phyloP scores from a whole-genome alignment of 2,329 filamentous ascomycete species.

The Claviceps sp. region DNA sequence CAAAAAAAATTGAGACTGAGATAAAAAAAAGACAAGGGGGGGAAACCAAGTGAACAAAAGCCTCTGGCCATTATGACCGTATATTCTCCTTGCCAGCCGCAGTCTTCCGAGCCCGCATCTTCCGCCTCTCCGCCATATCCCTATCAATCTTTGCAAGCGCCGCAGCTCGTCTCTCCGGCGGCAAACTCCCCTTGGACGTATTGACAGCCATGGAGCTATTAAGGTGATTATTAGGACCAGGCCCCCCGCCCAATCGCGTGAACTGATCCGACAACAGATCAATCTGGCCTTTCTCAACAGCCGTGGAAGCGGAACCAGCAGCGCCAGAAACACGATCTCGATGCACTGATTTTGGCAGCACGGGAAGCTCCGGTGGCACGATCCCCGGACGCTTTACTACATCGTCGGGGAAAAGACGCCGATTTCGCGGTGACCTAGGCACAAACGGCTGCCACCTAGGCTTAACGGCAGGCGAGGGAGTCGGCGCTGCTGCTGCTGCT shows the following conservation, averaged over 20 bases:
- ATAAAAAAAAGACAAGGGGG: neutral
- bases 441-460: slow-evolving; percentile 29
- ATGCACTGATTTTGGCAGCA: slow-evolving; percentile 13
- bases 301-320: slow-evolving; percentile 3
- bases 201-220: slow-evolving; percentile 21
- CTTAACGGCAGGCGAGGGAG: slow-evolving; percentile 5
- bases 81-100: slow-evolving; percentile 39
- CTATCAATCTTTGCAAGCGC: slow-evolving; percentile 41
- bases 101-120: slow-evolving; percentile 16
- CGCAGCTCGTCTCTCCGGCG: slow-evolving; percentile 38
- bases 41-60: neutral
- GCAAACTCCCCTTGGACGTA: slow-evolving; percentile 28
- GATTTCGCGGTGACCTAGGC: slow-evolving; percentile 26
- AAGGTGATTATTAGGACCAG: slow-evolving; percentile 17
- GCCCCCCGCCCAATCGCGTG: slow-evolving; percentile 28
- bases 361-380: slow-evolving; percentile 15
- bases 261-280: slow-evolving; percentile 34
- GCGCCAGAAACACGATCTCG: slow-evolving; percentile 5
- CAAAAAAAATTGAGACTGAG: neutral
- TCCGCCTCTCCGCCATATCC: slow-evolving; percentile 37
- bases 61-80: slow-evolving; percentile 15
- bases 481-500: neutral
- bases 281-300: slow-evolving; percentile 21
- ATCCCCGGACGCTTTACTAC: slow-evolving; percentile 15
- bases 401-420: slow-evolving; percentile 22